phyloP scores from a whole-genome alignment of 805 yeast species.

The Lachancea dasiensis region DNA sequence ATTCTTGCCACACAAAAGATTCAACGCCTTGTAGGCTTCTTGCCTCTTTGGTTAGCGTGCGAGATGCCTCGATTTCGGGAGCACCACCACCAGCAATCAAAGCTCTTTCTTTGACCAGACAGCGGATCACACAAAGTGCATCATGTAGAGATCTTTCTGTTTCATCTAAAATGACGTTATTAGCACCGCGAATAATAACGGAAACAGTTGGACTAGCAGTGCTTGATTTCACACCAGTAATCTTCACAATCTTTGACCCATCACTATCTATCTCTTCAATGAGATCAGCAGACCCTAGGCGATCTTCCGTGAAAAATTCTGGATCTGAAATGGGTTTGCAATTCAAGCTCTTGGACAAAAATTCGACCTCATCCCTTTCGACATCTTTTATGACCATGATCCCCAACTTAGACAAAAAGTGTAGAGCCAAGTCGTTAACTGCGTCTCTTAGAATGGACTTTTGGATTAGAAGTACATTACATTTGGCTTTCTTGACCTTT shows the following conservation, averaged over 20 bases:
- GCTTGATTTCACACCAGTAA: conserved; percentile 64
- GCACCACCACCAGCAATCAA: conserved; percentile 99
- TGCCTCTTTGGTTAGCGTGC: conserved; percentile 66
- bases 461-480: conserved; percentile 86
- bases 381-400: conserved; percentile 93
- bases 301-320: conserved; percentile 87
- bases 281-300: conserved; percentile 86
- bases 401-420: conserved; percentile 86
- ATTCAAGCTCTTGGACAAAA: conserved; percentile 72
- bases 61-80: conserved; percentile 86
- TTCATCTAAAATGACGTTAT: conserved; percentile 83
- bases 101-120: conserved; percentile 83
- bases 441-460: conserved; percentile 94
- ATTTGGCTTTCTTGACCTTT: conserved; percentile 92
- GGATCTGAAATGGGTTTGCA: conserved; percentile 96
- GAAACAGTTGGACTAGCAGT: conserved; percentile 59
- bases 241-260: conserved; percentile 82
- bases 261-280: conserved; percentile 87
- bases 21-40: conserved; percentile 74
- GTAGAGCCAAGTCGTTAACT: conserved; percentile 89
- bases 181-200: conserved; percentile 92
- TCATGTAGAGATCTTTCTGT: conserved; percentile 97
- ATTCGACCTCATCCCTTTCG: conserved; percentile 94
- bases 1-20: conserved; percentile 86
- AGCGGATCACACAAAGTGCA: conserved; percentile 90